Conservation (phyloP, 2,329 filamentous ascomycete species). For the Monosporascus cannonballus region DNA sequence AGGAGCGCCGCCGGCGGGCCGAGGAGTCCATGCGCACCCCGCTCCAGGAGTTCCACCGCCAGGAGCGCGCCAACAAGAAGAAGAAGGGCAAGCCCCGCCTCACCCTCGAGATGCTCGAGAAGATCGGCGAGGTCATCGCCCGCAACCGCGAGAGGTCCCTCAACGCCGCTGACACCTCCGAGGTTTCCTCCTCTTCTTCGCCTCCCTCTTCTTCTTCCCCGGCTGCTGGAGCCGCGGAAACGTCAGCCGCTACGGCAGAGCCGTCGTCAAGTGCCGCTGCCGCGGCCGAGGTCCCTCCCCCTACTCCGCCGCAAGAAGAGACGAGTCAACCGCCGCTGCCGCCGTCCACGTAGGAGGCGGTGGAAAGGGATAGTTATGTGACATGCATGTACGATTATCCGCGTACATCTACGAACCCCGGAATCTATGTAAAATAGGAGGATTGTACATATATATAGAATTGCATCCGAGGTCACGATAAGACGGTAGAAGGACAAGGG, state of each 20-base stretch:
- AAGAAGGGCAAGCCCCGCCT: slow-evolving; percentile 50
- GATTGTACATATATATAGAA: not conserved
- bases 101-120: slow-evolving; percentile 53
- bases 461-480: not conserved
- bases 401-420: no score
- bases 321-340: slow-evolving; percentile 7
- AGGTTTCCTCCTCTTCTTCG: slow-evolving; percentile 25
- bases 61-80: slow-evolving; percentile 44
- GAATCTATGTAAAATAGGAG: slow-evolving; percentile 8
- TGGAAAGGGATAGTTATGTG: no score
- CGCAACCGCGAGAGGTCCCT: slow-evolving; percentile 41
- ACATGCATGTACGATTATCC: no score
- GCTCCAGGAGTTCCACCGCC: slow-evolving; percentile 53
- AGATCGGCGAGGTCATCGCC: slow-evolving; percentile 56
- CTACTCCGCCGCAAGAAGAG: slow-evolving; percentile 2
- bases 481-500: no score
- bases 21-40: slow-evolving; percentile 38
- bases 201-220: not conserved
- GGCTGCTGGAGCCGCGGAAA: not conserved
- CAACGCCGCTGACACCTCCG: slow-evolving; percentile 31
- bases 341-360: slow-evolving; percentile 11
- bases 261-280: not conserved
- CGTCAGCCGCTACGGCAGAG: not conserved
- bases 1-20: slow-evolving; percentile 32
- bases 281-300: slow-evolving; percentile 2